Conservation (phyloP, 2,329 filamentous ascomycete genomes). For the Ceratocystiopsis brevicomis region DNA sequence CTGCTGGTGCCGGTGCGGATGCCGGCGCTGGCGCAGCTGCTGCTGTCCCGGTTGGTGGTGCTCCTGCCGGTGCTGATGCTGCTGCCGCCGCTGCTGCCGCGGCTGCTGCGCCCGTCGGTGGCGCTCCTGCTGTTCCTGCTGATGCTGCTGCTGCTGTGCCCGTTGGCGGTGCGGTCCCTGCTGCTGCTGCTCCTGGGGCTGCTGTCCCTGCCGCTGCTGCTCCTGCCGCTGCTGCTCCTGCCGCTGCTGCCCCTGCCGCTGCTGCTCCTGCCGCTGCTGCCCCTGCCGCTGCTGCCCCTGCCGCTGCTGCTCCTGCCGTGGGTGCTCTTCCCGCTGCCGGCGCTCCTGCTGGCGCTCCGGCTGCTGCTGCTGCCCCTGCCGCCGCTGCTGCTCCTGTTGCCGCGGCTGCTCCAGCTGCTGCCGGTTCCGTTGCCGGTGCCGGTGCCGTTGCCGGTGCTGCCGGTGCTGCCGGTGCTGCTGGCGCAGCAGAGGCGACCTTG, state of each 20-base stretch:
- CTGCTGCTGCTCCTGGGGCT: neutral
- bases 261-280: conserved; percentile 12
- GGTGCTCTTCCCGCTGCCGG: neutral
- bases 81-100: neutral
- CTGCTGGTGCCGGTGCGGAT: neutral
- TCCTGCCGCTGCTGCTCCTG: neutral
- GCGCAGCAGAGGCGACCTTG: neutral
- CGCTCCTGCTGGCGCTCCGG: neutral
- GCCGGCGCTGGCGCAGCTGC: conserved; percentile 12
- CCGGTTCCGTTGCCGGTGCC: neutral
- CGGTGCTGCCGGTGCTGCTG: neutral
- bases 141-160: neutral
- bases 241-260: conserved; percentile 12
- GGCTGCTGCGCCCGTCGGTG: conserved; percentile 1
- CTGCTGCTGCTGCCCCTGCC: neutral
- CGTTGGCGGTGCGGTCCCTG: neutral
- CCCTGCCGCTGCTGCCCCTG: neutral
- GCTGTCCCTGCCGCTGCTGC: neutral
- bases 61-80: neutral
- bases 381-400: conserved; percentile 8
- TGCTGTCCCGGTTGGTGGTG: conserved; percentile 12
- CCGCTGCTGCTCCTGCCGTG: neutral
- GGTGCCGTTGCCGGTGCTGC: neutral
- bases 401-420: conserved; percentile 14
- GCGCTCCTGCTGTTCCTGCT: neutral